phyloP scores from a whole-genome alignment of 441 rosid genomes.

The Omphalea diandra region DNA sequence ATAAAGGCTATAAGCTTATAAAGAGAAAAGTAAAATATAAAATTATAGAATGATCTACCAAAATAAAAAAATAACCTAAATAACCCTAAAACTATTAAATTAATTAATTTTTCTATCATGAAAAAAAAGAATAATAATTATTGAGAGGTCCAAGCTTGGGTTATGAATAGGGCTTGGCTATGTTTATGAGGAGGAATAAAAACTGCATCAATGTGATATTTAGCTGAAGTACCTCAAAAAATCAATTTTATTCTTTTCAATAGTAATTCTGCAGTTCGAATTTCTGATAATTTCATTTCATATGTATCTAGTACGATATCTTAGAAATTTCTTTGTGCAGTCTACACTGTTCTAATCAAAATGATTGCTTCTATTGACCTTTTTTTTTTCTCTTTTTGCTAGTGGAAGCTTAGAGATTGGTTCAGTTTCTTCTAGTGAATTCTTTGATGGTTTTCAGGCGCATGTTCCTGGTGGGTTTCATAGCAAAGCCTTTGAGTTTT shows the following conservation, averaged over 20 bases:
- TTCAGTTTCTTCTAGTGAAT: conserved; percentile 4
- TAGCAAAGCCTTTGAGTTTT: conserved; percentile 14
- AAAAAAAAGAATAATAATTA: too few relatives aligned
- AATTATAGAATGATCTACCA: too few relatives aligned
- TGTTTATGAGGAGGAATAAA: too few relatives aligned
- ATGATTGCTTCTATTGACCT: too few relatives aligned
- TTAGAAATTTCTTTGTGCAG: neutral
- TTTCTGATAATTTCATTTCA: neutral
- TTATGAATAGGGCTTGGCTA: too few relatives aligned
- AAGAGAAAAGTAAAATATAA: too few relatives aligned
- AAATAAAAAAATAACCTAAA: too few relatives aligned
- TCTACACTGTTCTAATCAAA: neutral
- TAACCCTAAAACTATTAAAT: too few relatives aligned
- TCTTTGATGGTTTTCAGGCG: conserved; percentile 20
- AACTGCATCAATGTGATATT: too few relatives aligned
- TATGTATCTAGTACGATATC: neutral
- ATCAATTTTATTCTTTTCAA: neutral
- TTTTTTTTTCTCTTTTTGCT: neutral
- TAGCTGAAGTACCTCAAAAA: neutral
- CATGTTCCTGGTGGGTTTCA: conserved; percentile 11
- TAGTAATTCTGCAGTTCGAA: neutral
- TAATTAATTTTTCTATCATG: too few relatives aligned
- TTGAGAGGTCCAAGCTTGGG: too few relatives aligned
- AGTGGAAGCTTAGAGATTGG: conserved; percentile 20
- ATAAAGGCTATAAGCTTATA: too few relatives aligned